Percentiles rank a stretch among this genome's conserved stretches.
Evolutionary conservation across 129 eudicot genomes (phyloP).

Genomic region (Tagetes erecta): DNA sequence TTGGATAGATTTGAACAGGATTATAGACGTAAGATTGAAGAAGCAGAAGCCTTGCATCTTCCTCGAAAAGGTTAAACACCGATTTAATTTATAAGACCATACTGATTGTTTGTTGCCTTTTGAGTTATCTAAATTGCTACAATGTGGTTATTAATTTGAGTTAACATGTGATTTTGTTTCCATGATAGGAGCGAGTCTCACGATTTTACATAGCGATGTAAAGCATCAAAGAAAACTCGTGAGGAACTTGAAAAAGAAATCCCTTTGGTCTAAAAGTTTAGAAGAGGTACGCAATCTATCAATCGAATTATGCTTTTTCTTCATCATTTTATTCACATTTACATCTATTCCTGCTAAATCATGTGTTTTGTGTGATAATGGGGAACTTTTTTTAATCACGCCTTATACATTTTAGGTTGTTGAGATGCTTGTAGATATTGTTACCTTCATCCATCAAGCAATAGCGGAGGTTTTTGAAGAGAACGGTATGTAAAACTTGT

Average conservation of each 20-base stretch:
- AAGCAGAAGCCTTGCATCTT: constrained; percentile 74
- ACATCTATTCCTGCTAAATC: not conserved
- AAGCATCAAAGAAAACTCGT: constrained; percentile 79
- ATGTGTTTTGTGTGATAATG: not conserved
- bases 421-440: constrained; percentile 88
- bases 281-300: constrained; percentile 58
- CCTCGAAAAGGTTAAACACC: constrained; percentile 76
- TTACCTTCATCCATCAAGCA: constrained; percentile 80
- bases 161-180: constrained; percentile 21
- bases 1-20: constrained; percentile 91
- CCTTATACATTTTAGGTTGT: constrained; percentile 48
- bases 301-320: not conserved
- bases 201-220: constrained; percentile 72
- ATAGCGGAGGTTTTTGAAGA: constrained; percentile 77
- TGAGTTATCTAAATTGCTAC: not conserved
- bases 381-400: not conserved
- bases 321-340: not conserved
- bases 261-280: constrained; percentile 87
- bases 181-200: constrained; percentile 64
- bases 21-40: constrained; percentile 80
- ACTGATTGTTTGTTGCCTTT: not conserved
- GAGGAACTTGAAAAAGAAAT: constrained; percentile 83
- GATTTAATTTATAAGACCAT: not conserved
- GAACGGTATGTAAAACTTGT: constrained; percentile 45
- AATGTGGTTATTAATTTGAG: constrained; percentile 9